Base-by-base conservation (phyloP, 2,329 filamentous ascomycete genomes). In the Salinomyces thailandicus region DNA sequence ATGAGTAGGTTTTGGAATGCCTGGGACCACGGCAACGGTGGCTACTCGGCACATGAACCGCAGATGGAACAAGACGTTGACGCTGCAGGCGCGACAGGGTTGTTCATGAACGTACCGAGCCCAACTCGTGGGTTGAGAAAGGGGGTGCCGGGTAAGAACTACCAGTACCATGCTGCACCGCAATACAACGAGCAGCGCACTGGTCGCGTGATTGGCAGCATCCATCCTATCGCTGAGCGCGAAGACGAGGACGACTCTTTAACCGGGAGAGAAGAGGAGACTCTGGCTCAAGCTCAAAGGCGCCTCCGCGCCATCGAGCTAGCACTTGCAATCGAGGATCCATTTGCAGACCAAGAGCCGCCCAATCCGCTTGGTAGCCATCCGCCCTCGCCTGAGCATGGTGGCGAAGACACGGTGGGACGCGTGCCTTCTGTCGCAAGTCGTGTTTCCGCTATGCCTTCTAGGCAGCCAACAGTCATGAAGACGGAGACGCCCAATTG, bases 181-280 rank as follows among this genome's bases (percentile, higher is more conserved):
- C 55, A 59, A 30, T 71, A 68, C 46, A 67, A 71, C 19, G 68
- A 72, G 34, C 61, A 58, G 29, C 62, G 69, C 34, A 57, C 65
- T 19, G 67, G 61, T 38, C 64, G 68, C 13, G 65, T 65, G 5
- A 67, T 70, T 19, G 68, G 69, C 3, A 61, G 65, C 16, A 79
- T 79, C 17, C 75, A 77, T 50, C 72, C 74, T 0, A 80, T 80
- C 31, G 74, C 77, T 24, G 73, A 77, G 50, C 59, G 68, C 9
- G 75, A 79, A 40, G 75, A 78, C 43, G 71, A 76, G 34, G 71
- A 74, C 39, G 62, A 63, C 17, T 9, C 18, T 8, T 16, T 26
- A 18, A 18, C 11, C 17, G 26, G 22, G n/a, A 19, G 13, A 18
- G 33, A 40, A 9, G 18, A 14, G 19, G 24, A 35, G n/a, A 24